phyloP scores from a whole-genome alignment of 2,329 filamentous ascomycete genomes.

The Chrysoporthe austroafricana region DNA sequence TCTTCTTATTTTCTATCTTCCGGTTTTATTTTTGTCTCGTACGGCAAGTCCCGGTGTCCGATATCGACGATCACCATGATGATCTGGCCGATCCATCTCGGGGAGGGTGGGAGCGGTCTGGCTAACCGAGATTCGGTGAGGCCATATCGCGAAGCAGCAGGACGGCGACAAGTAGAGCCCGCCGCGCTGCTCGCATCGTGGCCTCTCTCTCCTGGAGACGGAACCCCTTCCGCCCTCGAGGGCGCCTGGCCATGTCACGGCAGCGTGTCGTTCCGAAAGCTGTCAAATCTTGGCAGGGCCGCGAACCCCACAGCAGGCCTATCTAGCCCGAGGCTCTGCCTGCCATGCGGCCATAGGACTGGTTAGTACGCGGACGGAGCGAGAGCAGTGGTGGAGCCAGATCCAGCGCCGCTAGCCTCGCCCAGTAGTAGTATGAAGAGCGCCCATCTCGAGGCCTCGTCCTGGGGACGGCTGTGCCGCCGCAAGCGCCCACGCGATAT shows the following conservation, averaged over 20 bases:
- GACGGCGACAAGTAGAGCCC: neutral
- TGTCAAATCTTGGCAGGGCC: slow-evolving; percentile 1
- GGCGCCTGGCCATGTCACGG: neutral
- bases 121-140: slow-evolving; percentile 20
- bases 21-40: slow-evolving; percentile 13
- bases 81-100: slow-evolving; percentile 25
- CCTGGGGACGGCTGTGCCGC: neutral
- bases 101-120: slow-evolving; percentile 1
- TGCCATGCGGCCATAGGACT: neutral
- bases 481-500: neutral
- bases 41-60: neutral
- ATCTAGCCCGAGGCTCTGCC: too few relatives aligned
- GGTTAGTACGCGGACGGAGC: neutral
- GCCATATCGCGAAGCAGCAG: slow-evolving; percentile 5
- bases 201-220: neutral
- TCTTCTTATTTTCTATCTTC: neutral
- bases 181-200: neutral
- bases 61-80: slow-evolving; percentile 1
- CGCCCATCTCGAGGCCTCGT: too few relatives aligned
- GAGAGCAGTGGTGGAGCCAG: neutral
- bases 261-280: neutral
- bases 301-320: neutral
- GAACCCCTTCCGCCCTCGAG: neutral
- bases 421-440: too few relatives aligned
- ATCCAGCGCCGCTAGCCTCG: too few relatives aligned